Conservation (phyloP, 345 rosid genomes). For the Firmiana major region DNA sequence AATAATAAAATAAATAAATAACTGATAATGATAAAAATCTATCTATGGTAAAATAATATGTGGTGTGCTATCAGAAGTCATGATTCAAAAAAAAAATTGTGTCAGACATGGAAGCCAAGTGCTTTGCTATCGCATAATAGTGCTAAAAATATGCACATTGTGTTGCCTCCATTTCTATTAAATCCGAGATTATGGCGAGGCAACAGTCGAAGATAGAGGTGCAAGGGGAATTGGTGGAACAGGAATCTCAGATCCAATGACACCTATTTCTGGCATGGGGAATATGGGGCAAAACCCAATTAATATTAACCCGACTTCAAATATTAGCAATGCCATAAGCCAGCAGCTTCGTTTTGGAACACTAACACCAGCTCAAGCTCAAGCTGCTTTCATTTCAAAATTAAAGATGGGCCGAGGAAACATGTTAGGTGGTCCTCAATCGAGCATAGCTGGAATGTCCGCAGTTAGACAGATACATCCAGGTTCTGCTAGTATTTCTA, state of each 20-base stretch:
- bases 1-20: no score
- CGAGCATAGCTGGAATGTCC: slow-evolving; percentile 59
- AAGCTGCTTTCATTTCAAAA: slow-evolving; percentile 27
- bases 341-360: slow-evolving; percentile 57
- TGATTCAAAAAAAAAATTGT: no score
- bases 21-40: no score
- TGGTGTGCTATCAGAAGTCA: no score
- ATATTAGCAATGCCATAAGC: slow-evolving; percentile 43
- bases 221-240: slow-evolving; percentile 63
- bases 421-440: slow-evolving; percentile 56
- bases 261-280: slow-evolving; percentile 49
- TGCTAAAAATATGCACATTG: no score
- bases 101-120: no score
- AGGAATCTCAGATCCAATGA: slow-evolving; percentile 75
- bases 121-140: no score
- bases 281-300: slow-evolving; percentile 62
- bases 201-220: no score
- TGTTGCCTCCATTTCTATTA: no score
- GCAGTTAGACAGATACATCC: slow-evolving; percentile 68
- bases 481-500: slow-evolving; percentile 50
- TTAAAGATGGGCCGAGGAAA: slow-evolving; percentile 32
- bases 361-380: slow-evolving; percentile 34
- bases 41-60: no score
- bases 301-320: slow-evolving; percentile 51
- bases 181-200: no score